These are phyloP conservation scores for Physcomitrellopsis africana DNA, from an alignment of 225 moss, liverwort and hornwort genomes.

Conservation along the genomic window DNA sequence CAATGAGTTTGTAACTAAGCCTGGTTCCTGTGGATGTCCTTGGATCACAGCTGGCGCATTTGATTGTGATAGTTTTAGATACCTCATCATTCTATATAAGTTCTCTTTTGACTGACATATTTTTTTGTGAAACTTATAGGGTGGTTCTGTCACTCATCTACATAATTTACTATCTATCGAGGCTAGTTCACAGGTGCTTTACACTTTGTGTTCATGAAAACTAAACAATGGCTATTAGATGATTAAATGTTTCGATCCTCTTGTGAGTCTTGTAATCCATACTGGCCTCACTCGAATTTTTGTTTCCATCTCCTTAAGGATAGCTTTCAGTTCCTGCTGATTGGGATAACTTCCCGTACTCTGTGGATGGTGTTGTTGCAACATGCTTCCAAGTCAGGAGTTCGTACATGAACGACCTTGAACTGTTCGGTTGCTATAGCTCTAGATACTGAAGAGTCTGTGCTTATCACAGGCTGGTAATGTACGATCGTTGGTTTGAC, in stretches of 20 bases:
- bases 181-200: slow-evolving; percentile 79
- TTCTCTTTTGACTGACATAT: slow-evolving; percentile 1
- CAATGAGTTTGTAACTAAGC: neutral
- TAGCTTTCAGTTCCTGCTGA: neutral
- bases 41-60: neutral
- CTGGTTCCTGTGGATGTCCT: neutral
- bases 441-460: too few relatives aligned
- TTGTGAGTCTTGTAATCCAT: slow-evolving; percentile 1
- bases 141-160: slow-evolving; percentile 86
- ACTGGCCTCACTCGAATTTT: slow-evolving; percentile 2
- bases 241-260: neutral
- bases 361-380: neutral
- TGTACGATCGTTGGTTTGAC: neutral
- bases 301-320: neutral
- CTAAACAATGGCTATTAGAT: neutral
- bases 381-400: neutral
- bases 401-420: too few relatives aligned
- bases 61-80: too few relatives aligned
- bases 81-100: too few relatives aligned
- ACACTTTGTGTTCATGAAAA: slow-evolving; percentile 9
- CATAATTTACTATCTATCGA: slow-evolving; percentile 82
- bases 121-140: slow-evolving; percentile 48
- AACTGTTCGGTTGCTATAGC: too few relatives aligned
- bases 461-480: neutral
- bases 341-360: neutral